A percentile compares a stretch with the other conserved stretches of the same genome.
Conservation (phyloP, 768 basidiomycete species). For the Leccinum obscurum region DNA sequence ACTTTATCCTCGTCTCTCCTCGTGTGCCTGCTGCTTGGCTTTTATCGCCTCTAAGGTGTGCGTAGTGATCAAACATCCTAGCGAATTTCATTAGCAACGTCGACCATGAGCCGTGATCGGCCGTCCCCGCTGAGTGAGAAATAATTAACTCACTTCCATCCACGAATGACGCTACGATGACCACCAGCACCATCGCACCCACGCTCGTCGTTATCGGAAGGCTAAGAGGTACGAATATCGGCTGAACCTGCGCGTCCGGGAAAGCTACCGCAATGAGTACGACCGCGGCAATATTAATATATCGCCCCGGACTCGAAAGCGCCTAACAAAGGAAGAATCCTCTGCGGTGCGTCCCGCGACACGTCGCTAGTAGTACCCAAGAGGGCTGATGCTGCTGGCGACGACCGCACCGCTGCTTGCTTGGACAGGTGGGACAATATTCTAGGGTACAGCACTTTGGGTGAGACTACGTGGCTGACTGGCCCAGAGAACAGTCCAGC, state of each 20-base stretch:
- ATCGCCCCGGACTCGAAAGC: conserved; percentile 74
- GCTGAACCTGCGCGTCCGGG: conserved; percentile 72
- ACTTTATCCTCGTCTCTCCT: conserved; percentile 86
- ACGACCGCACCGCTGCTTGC: conserved; percentile 37
- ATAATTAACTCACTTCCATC: conserved; percentile 69
- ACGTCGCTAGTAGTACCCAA: conserved; percentile 31
- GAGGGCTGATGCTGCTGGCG: conserved; percentile 50
- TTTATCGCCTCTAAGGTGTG: conserved; percentile 78
- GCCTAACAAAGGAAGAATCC: conserved; percentile 72
- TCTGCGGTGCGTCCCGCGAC: conserved; percentile 31
- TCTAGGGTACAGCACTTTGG: conserved; percentile 73
- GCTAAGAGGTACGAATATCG: conserved; percentile 78
- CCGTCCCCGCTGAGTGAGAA: no score
- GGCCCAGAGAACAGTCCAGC: conserved; percentile 82
- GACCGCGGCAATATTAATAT: conserved; percentile 57
- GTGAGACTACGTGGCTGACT: conserved; percentile 68
- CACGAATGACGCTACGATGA: conserved; percentile 69
- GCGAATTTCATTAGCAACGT: neutral
- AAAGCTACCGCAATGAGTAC: conserved; percentile 77
- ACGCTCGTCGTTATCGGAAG: conserved; percentile 83
- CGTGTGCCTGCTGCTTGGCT: conserved; percentile 72
- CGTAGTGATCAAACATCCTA: conserved; percentile 56
- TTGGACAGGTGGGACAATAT: conserved; percentile 59
- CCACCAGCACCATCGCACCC: conserved; percentile 65
- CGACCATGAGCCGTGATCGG: neutral